Evolutionary conservation across 805 yeast genomes (phyloP).

Genomic region (Candida silvatica): DNA sequence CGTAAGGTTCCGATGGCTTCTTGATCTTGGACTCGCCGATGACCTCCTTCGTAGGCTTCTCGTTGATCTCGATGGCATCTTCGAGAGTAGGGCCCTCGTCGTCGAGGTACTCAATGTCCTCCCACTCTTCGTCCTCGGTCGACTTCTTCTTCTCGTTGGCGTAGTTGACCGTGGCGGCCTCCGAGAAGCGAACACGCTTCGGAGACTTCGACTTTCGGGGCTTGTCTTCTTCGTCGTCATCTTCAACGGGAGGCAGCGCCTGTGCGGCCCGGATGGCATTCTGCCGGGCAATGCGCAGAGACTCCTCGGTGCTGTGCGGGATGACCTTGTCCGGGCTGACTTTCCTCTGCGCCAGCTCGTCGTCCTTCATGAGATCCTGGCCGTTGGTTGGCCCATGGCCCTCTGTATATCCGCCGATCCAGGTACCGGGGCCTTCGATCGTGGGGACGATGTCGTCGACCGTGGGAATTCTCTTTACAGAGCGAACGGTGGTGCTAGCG

Average conservation of each 20-base stretch:
- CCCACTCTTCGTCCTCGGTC: conserved; percentile 4
- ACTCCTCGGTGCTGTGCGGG: background rate
- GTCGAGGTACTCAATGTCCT: conserved; percentile 2
- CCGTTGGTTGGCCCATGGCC: too few species aligned
- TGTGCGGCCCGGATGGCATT: too few species aligned
- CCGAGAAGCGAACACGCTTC: conserved; percentile 3
- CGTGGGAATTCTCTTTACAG: conserved; percentile 15
- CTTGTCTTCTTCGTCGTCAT: background rate
- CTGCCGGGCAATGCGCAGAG: too few species aligned
- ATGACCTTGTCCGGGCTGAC: too few species aligned
- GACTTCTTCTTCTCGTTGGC: conserved; percentile 8
- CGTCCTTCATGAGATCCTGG: background rate
- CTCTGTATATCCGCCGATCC: conserved; percentile 22
- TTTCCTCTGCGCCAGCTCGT: too few species aligned
- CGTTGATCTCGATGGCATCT: conserved; percentile 28
- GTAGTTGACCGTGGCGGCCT: background rate
- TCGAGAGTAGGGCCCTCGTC: conserved; percentile 35
- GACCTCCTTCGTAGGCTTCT: conserved; percentile 27
- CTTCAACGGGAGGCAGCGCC: background rate
- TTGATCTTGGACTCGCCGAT: conserved; percentile 43
- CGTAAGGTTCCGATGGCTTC: conserved; percentile 32
- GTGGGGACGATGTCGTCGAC: conserved; percentile 6
- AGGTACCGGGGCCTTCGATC: conserved; percentile 27
- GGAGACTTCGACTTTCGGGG: conserved; percentile 21
- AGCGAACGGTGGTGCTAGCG: background rate